Evolutionary conservation across 805 yeast genomes (phyloP), one percentile per base, ranked within the genome.

Genomic region (Candida wancherniae): DNA sequence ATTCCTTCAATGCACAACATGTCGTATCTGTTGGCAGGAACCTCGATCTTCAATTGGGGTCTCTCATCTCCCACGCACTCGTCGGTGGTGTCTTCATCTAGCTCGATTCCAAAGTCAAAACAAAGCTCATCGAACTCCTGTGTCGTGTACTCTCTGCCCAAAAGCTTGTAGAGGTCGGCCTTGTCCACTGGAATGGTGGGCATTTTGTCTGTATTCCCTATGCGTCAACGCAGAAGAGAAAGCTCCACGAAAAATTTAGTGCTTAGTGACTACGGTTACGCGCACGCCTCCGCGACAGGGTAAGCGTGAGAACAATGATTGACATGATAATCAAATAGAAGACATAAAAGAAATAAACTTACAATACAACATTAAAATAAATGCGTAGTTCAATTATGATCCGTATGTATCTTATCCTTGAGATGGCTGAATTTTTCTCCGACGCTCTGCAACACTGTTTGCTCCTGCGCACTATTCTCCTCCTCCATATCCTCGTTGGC

Each of bases 21-120:
- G 59, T 92, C 99, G 55, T 92, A 94, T 71, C 99, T 83, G 67
- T 92, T 92, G 41, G 99, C 99, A 36, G 96, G 97, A 43, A 94
- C 80, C 61, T 92, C 99, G 52, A 92, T 86, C 66, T 92, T 92
- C 51, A 85, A 73, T 62, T 90, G 94, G n/a, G 99, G 97, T 59
- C 95, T 80, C 61, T 85, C 95, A 43, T 77, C 84, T n/a, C 67
- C 57, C 38, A 57, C 61, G 44, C 82, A 80, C 28, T 74, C 79
- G 21, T 82, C 85, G 24, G 94, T 84, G 55, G 95, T 86, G 59
- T 94, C 97, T 65, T 94, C 99, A 58, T 92, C 99, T 40, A 92
- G 74, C 67, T 92, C 99, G 47, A 92, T 79, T 50, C 99, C 99
- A 49, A 88, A 92, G 54, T 90, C 94, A 68, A 92, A 92, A 67